These are phyloP conservation scores for Leishmania lainsoni DNA, from an alignment of 208 protist genomes.

Conservation along the genomic window DNA sequence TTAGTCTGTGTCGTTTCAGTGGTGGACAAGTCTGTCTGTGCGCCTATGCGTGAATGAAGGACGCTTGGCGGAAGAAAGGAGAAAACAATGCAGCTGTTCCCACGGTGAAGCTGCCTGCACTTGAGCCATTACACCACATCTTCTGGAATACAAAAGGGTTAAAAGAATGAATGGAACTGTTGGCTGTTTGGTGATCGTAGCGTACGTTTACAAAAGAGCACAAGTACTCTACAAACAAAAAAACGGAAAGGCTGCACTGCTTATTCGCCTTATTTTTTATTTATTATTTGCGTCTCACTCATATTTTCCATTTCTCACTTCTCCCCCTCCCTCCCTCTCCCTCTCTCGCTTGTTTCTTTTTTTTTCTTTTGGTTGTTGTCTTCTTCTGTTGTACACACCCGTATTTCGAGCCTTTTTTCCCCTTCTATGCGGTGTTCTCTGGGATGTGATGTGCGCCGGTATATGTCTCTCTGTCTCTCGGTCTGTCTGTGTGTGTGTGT, in stretches of 20 bases:
- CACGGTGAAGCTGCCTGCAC: not conserved
- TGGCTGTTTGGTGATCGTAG: not conserved
- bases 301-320: conserved; percentile 15
- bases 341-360: conserved; percentile 4
- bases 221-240: not conserved
- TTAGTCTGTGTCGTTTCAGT: not conserved
- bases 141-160: not conserved
- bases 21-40: not conserved
- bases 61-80: not conserved
- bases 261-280: not conserved
- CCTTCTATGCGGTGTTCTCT: conserved; percentile 15
- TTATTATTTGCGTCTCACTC: conserved; percentile 4
- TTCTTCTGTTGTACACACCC: conserved; percentile 5
- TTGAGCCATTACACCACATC: not conserved
- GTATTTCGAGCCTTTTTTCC: conserved; percentile 1
- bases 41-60: not conserved
- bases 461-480: not conserved
- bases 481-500: not conserved
- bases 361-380: conserved; percentile 10
- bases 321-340: not conserved
- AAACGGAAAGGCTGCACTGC: not conserved
- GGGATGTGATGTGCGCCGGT: not conserved
- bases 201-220: not conserved
- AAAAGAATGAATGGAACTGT: not conserved
- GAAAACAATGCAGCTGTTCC: not conserved